phyloP scores from a whole-genome alignment of 306 rosid genomes.

The Rosa multiflora region DNA sequence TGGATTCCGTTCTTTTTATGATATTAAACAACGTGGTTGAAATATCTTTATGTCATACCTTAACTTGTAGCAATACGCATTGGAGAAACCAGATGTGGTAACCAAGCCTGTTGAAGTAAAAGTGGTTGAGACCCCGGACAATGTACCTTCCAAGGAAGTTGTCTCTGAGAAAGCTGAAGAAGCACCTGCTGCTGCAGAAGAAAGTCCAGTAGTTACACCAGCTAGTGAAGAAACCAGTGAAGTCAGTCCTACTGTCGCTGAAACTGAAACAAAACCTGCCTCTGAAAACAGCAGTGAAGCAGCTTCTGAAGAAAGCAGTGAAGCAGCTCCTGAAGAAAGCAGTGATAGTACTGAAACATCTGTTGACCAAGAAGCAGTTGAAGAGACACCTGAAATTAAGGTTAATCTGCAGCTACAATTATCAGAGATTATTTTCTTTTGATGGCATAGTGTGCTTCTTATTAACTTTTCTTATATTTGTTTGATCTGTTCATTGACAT shows the following conservation, averaged over 20 bases:
- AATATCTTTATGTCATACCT: constrained; percentile 11
- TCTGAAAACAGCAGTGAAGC: constrained; percentile 32
- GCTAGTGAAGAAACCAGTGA: constrained; percentile 48
- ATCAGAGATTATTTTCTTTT: background rate
- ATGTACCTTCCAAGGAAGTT: constrained; percentile 41
- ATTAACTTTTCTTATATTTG: background rate
- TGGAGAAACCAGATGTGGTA: constrained; percentile 47
- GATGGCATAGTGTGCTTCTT: background rate
- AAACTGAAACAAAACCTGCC: constrained; percentile 23
- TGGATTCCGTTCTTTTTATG: background rate
- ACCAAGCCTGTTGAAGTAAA: constrained; percentile 57
- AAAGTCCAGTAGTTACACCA: constrained; percentile 26
- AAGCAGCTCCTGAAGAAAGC: constrained; percentile 46
- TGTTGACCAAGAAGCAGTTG: constrained; percentile 55
- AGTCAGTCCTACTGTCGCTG: constrained; percentile 41
- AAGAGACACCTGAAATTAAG: constrained; percentile 79
- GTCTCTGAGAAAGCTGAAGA: constrained; percentile 42
- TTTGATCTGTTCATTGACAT: constrained; percentile 15
- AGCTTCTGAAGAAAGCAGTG: constrained; percentile 50
- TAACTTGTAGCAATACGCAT: constrained; percentile 58
- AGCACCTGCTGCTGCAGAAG: constrained; percentile 38
- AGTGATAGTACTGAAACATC: constrained; percentile 48
- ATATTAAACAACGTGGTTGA: background rate
- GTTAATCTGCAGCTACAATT: constrained; percentile 30
- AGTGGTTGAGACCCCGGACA: constrained; percentile 51